Evolutionary conservation across 805 yeast species (phyloP).

Genomic region (Saturnispora sekii): DNA sequence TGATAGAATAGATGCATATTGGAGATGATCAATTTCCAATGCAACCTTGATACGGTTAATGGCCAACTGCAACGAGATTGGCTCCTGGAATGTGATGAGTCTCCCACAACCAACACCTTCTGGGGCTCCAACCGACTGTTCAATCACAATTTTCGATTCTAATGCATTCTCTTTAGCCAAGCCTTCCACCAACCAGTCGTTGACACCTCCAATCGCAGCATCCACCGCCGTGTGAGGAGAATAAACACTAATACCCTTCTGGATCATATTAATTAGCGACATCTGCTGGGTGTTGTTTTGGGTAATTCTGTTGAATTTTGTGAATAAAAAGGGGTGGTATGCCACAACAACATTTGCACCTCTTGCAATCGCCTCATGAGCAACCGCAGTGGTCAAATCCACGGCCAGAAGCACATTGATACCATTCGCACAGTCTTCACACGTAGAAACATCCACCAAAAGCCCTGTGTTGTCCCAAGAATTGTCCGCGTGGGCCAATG

Average conservation of each 20-base stretch:
- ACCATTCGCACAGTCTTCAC: conserved; percentile 4
- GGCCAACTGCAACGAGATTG: conserved; percentile 35
- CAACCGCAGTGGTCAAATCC: conserved; percentile 77
- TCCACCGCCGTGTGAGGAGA: conserved; percentile 96
- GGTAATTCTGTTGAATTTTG: conserved; percentile 74
- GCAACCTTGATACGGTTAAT: conserved; percentile 43
- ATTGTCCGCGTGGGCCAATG: conserved; percentile 69
- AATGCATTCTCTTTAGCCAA: conserved; percentile 19
- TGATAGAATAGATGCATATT: conserved; percentile 41
- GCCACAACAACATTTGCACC: conserved; percentile 60
- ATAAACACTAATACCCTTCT: conserved; percentile 77
- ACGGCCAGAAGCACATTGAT: conserved; percentile 54
- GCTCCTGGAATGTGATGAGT: conserved; percentile 37
- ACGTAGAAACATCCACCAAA: conserved; percentile 55
- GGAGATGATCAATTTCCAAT: conserved; percentile 47
- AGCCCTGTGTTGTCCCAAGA: conserved; percentile 97
- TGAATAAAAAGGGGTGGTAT: conserved; percentile 90
- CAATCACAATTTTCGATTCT: conserved; percentile 30
- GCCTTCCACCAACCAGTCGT: conserved; percentile 78
- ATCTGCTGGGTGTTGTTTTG: conserved; percentile 46
- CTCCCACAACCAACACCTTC: conserved; percentile 79
- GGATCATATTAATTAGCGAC: conserved; percentile 62
- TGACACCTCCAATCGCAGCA: conserved; percentile 87
- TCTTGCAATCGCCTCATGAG: conserved; percentile 65
- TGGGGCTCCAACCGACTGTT: conserved; percentile 31